These are phyloP conservation scores for Syncephalastrum contaminatum DNA, from an alignment of 371 early-diverging fungal genomes.

Conservation along the genomic window DNA sequence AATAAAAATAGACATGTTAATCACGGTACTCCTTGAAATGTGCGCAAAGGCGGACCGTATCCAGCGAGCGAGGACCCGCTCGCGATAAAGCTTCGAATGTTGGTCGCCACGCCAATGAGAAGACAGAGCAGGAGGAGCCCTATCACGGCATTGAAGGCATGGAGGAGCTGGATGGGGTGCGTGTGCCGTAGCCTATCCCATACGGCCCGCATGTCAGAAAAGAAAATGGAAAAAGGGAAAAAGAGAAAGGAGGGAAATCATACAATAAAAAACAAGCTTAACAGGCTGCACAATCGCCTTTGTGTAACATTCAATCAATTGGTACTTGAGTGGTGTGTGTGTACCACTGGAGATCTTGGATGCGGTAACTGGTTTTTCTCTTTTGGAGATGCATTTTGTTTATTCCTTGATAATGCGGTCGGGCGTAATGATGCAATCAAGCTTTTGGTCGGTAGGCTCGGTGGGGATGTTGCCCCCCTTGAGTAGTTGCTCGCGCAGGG, in stretches of 20 bases:
- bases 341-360: not conserved
- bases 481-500: constrained; percentile 57
- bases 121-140: constrained; percentile 13
- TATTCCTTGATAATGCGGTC: constrained; percentile 14
- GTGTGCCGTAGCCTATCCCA: not conserved
- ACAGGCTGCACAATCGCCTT: too few relatives aligned
- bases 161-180: constrained; percentile 18
- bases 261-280: too few relatives aligned
- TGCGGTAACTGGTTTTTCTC: not conserved
- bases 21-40: not conserved
- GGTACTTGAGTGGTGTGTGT: too few relatives aligned
- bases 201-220: constrained; percentile 1
- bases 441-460: constrained; percentile 40
- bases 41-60: constrained; percentile 31
- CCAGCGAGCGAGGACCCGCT: constrained; percentile 30
- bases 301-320: too few relatives aligned
- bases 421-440: constrained; percentile 38
- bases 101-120: constrained; percentile 22
- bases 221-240: not conserved
- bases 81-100: constrained; percentile 27
- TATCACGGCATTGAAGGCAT: constrained; percentile 13
- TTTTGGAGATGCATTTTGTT: not conserved
- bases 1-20: not conserved
- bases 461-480: constrained; percentile 37
- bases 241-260: not conserved